phyloP scores from a whole-genome alignment of 331 rosid genomes.

The Rhamnella rubrinervis region DNA sequence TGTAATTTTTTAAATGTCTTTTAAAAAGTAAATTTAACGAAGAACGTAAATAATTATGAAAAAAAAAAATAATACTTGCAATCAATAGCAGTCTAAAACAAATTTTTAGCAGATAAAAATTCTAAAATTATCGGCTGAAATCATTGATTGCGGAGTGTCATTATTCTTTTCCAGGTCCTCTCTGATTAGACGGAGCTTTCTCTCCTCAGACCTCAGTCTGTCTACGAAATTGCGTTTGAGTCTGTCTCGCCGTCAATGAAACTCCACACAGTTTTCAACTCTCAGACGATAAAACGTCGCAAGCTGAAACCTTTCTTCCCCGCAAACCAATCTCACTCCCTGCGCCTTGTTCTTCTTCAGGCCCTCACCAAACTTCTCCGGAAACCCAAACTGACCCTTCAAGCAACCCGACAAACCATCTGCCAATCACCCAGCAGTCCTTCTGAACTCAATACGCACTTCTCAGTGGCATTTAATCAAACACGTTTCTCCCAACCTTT shows the following conservation, averaged over 20 bases:
- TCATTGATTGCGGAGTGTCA: too few relatives aligned
- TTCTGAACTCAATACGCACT: slow-evolving; percentile 42
- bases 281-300: slow-evolving; percentile 21
- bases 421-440: slow-evolving; percentile 33
- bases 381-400: slow-evolving; percentile 21
- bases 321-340: slow-evolving; percentile 8
- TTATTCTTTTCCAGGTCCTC: too few relatives aligned
- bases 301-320: slow-evolving; percentile 9
- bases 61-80: too few relatives aligned
- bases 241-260: slow-evolving; percentile 30
- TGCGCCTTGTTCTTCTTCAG: slow-evolving; percentile 21
- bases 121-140: too few relatives aligned
- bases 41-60: too few relatives aligned
- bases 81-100: too few relatives aligned
- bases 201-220: neutral
- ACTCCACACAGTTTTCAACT: slow-evolving; percentile 17
- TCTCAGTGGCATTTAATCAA: slow-evolving; percentile 91
- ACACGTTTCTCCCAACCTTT: slow-evolving; percentile 43
- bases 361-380: slow-evolving; percentile 15
- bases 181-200: neutral
- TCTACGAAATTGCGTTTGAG: neutral
- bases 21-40: too few relatives aligned
- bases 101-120: too few relatives aligned
- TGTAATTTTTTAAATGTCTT: too few relatives aligned
- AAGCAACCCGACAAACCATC: slow-evolving; percentile 3